Base-by-base conservation (phyloP, 768 basidiomycete species). In the Leucocoprinus leucothites region DNA sequence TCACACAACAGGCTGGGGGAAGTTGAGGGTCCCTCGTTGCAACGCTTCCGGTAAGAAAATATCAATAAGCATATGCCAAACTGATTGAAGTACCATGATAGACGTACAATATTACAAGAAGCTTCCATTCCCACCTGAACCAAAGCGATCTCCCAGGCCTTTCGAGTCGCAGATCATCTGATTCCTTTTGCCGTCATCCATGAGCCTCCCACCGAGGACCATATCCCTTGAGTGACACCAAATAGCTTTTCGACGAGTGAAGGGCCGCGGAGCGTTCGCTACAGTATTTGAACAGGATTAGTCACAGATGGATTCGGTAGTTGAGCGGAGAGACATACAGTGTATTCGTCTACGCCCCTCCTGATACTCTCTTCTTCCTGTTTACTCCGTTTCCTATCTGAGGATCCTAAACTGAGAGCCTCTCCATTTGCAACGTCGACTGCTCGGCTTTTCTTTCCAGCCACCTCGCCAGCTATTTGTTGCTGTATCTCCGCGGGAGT, bases 151-250 rank as follows among this genome's bases (percentile, higher is more conserved):
- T 28, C 88, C 85, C 14, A 98, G 74, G 5, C 86, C 84, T 58
- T 82, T 84, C 9, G 94, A 87, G 60, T 98, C 94, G 55, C 78
- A 81, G 63, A 98, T 77, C 67, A 92, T 76, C 64, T 84, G 85
- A 52, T 81, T 77, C 58, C 96, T 78, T 65, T 90, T 86, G 43
- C 76, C 79, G 57, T 97, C 95, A 63, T 92, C 94, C 91, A 99
- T 89, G 26, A 97, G 74, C 48, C 91, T 75, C 13, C 96, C 95
- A 1, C 86, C 86, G 3, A 96, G 63, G 2, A 80, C 81, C 94
- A 99, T 97, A 68, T 96, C 93, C 25, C 94, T 78, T 34, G 84
- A 75, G 63, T 91, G 93, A 62, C 98, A 96, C 96, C 96, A 98
- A 24, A 98, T 91, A 0, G 65, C 86, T 36, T 56, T 56, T 81